Base-by-base conservation (phyloP, 208 protist genomes). In the Plasmodiophora brassicae region DNA sequence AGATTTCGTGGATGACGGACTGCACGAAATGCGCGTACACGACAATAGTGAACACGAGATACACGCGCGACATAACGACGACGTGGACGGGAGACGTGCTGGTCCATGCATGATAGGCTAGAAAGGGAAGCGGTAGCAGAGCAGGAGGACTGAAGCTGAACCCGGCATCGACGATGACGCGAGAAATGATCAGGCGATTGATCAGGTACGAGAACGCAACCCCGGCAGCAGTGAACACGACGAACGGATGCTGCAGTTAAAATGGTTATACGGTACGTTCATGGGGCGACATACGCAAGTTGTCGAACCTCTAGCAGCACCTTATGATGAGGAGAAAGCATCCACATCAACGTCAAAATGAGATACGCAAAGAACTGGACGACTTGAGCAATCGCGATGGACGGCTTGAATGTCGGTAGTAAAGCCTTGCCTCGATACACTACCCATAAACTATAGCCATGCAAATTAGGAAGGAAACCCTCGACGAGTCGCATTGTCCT, bases 161-260 rank as follows among this genome's bases (percentile, higher is more conserved):
- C 65, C n/a, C 14, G 41, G 20, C 65, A 78, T 38, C 32, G n/a
- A 44, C 32, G 32, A 38, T 78, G 14, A 78, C 65, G 41, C 41
- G 65, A 38, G 65, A n/a, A 5, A 78, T 32, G n/a, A 78, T 78
- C 5, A 78, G 65, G 14, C 65, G 5, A 32, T 78, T 78, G 65
- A 78, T 78, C 65, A 78, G 10, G n/a, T 78, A 78, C 65, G 65
- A 78, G 65, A 78, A 78, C n/a, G 65, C 32, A 5, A 32, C 14
- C 10, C 65, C 65, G 14, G 65, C 65, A 36, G 65, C 41, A 5
- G 41, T 5, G 32, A 78, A 38, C 5, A 8, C 5, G 10, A 78
- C 10, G 41, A 32, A 5, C 5, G 65, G 65, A 38, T 32, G 41
- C 65, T 78, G 65, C 10, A 36, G 5, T n/a, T 38, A 78, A 78